Conservation (phyloP, 805 yeast genomes). For the Monosporozyma solicola region DNA sequence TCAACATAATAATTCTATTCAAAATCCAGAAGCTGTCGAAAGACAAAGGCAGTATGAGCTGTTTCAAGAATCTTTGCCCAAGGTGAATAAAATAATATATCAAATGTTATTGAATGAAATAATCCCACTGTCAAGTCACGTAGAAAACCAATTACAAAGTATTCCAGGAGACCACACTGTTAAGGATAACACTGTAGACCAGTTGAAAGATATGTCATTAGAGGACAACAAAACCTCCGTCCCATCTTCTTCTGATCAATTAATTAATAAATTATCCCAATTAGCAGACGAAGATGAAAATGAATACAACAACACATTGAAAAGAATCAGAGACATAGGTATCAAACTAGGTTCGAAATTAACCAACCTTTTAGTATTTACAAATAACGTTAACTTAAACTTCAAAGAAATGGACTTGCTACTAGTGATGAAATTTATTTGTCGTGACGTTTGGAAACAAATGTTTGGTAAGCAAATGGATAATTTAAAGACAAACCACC, state of each 20-base stretch:
- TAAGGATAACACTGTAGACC: neutral
- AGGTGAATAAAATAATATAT: slow-evolving; percentile 48
- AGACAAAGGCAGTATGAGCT: slow-evolving; percentile 2
- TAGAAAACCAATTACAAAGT: slow-evolving; percentile 36
- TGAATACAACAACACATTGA: slow-evolving; percentile 42
- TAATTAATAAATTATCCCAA: slow-evolving; percentile 18
- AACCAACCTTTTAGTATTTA: slow-evolving; percentile 39
- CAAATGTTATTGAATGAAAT: slow-evolving; percentile 67
- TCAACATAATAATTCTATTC: neutral
- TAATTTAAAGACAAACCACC: slow-evolving; percentile 83
- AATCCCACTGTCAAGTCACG: slow-evolving; percentile 61
- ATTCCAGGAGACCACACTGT: slow-evolving; percentile 13
- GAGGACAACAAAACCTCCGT: neutral
- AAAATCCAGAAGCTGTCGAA: neutral
- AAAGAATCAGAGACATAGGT: slow-evolving; percentile 63
- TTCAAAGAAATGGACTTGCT: slow-evolving; percentile 51
- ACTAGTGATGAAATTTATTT: slow-evolving; percentile 83
- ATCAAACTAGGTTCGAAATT: slow-evolving; percentile 56
- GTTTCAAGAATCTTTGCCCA: slow-evolving; percentile 27
- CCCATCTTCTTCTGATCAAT: slow-evolving; percentile 20
- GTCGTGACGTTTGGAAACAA: slow-evolving; percentile 84
- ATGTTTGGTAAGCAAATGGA: slow-evolving; percentile 83
- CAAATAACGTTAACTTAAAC: slow-evolving; percentile 38
- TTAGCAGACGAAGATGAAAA: slow-evolving; percentile 27
- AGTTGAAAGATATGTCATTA: neutral